Evolutionary conservation across 352 stramenopile species (phyloP).

Genomic region (Phytophthora rubi): DNA sequence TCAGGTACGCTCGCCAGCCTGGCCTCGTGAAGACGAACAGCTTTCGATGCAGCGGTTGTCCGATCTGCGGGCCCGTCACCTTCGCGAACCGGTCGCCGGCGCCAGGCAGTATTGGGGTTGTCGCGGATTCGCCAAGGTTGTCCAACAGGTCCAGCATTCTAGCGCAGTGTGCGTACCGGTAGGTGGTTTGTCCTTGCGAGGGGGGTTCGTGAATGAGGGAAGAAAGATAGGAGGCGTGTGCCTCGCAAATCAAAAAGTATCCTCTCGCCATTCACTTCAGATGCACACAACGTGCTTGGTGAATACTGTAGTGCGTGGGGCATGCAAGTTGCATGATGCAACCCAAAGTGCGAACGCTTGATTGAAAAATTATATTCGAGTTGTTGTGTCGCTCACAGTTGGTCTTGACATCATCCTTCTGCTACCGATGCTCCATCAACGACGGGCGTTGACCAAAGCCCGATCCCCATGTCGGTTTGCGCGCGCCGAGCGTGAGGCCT

Average conservation of each 20-base stretch:
- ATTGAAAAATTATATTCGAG: slow-evolving; percentile 48
- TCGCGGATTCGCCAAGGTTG: slow-evolving; percentile 7
- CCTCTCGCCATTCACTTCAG: neutral
- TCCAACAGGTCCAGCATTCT: slow-evolving; percentile 21
- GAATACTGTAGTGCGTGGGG: no score
- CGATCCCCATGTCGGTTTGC: slow-evolving; percentile 31
- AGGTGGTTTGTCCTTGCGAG: slow-evolving; percentile 7
- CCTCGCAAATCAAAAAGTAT: slow-evolving; percentile 31
- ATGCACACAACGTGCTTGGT: neutral
- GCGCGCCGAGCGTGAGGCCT: slow-evolving; percentile 22
- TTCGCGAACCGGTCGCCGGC: slow-evolving; percentile 37
- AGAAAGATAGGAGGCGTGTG: slow-evolving; percentile 5
- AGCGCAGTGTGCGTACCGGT: neutral
- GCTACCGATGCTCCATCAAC: slow-evolving; percentile 17
- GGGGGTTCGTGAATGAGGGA: slow-evolving; percentile 10
- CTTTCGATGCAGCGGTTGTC: slow-evolving; percentile 52
- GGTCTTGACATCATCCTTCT: slow-evolving; percentile 24
- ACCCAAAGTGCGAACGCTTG: slow-evolving; percentile 19
- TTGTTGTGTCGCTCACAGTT: slow-evolving; percentile 31
- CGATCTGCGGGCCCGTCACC: slow-evolving; percentile 58
- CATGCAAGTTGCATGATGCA: no score
- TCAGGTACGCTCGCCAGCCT: slow-evolving; percentile 60
- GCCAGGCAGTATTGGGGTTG: slow-evolving; percentile 48
- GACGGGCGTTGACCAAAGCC: slow-evolving; percentile 16
- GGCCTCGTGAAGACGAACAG: slow-evolving; percentile 66